Conservation (phyloP, 2,329 filamentous ascomycete genomes). For the Fusarium floridanum region DNA sequence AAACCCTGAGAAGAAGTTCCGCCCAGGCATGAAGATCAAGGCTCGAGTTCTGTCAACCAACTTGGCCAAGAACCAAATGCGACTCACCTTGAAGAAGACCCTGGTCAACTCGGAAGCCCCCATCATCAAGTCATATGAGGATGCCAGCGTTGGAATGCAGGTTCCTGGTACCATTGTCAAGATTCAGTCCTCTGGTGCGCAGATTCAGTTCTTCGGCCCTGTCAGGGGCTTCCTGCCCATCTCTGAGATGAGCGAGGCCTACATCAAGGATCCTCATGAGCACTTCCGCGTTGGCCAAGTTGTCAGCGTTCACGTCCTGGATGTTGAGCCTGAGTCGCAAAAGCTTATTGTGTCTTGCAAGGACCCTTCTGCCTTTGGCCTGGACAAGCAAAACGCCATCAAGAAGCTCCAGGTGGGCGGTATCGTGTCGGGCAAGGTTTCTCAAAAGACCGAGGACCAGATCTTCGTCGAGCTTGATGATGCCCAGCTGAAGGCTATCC, state of each 20-base stretch:
- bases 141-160: constrained; percentile 79
- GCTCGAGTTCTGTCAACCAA: constrained; percentile 88
- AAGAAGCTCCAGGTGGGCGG: constrained; percentile 80
- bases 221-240: constrained; percentile 91
- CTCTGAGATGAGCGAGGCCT: constrained; percentile 98
- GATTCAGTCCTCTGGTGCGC: constrained; percentile 81
- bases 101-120: constrained; percentile 88
- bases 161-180: constrained; percentile 90
- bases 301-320: constrained; percentile 88
- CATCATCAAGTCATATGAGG: constrained; percentile 83
- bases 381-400: constrained; percentile 81
- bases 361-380: constrained; percentile 81
- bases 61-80: constrained; percentile 79
- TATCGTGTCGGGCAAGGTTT: constrained; percentile 81
- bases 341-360: constrained; percentile 93
- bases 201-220: constrained; percentile 91
- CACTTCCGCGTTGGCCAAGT: constrained; percentile 94
- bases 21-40: constrained; percentile 86
- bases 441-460: constrained; percentile 84
- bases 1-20: constrained; percentile 96
- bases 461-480: constrained; percentile 81
- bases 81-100: constrained; percentile 93
- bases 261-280: constrained; percentile 87
- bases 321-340: constrained; percentile 77
- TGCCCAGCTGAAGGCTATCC: constrained; percentile 80